Evolutionary conservation across 495 filamentous ascomycete species (phyloP).

Genomic region (Penicillium riverlandense): DNA sequence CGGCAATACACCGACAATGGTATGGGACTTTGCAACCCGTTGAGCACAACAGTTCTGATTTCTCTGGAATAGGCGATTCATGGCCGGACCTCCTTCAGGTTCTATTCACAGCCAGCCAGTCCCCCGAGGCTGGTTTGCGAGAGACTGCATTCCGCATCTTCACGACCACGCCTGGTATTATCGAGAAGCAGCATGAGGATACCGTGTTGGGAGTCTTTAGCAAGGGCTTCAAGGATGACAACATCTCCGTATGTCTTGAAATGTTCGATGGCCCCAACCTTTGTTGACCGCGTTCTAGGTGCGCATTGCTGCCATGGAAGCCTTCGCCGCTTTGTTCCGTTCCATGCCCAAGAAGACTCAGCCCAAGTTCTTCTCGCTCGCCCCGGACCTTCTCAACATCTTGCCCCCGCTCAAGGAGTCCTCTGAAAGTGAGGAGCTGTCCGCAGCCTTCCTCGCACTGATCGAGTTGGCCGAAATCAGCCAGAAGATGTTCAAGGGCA

Average conservation of each 20-base stretch:
- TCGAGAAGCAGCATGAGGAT: constrained; percentile 90
- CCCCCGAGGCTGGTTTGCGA: constrained; percentile 67
- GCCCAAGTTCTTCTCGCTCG: constrained; percentile 74
- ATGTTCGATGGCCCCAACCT: too few relatives aligned
- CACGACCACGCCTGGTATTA: constrained; percentile 89
- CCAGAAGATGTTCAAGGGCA: constrained; percentile 90
- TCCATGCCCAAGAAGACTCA: constrained; percentile 81
- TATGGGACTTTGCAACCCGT: constrained; percentile 36
- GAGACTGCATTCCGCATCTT: constrained; percentile 93
- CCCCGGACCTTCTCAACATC: constrained; percentile 86
- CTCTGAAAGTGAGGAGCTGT: constrained; percentile 80
- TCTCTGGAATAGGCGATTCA: constrained; percentile 51
- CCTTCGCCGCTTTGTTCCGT: constrained; percentile 92
- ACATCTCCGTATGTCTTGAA: constrained; percentile 54
- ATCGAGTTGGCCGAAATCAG: constrained; percentile 90
- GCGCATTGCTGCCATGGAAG: constrained; percentile 89
- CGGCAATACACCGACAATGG: constrained; percentile 89
- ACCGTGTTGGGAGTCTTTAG: constrained; percentile 77
- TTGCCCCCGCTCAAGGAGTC: constrained; percentile 87
- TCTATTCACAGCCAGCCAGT: constrained; percentile 84
- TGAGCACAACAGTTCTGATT: neutral
- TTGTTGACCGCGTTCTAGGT: constrained; percentile 41
- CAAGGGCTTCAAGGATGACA: constrained; percentile 84
- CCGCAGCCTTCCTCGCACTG: constrained; percentile 77
- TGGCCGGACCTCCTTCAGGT: constrained; percentile 88